Percentiles rank a stretch among this genome's conserved stretches.
These are phyloP conservation scores for Filobasidium wieringae DNA, from an alignment of 768 basidiomycete species.

Conservation along the genomic window DNA sequence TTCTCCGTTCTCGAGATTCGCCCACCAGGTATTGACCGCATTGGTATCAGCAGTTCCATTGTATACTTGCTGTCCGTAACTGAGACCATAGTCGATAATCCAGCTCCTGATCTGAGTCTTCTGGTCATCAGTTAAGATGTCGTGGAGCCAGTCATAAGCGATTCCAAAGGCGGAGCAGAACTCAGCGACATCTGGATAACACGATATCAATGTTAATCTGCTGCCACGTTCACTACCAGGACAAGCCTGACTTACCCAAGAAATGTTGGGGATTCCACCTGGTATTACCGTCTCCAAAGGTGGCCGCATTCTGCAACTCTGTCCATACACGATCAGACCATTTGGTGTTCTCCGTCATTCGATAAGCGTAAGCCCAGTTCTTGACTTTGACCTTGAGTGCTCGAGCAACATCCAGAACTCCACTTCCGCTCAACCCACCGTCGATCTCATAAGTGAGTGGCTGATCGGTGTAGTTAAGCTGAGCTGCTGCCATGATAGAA, in stretches of 20 bases:
- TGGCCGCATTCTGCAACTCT: constrained; percentile 70
- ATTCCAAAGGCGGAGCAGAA: constrained; percentile 77
- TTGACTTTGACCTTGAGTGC: constrained; percentile 84
- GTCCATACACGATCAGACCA: constrained; percentile 77
- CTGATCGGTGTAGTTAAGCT: constrained; percentile 44
- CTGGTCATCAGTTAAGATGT: constrained; percentile 64
- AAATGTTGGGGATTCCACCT: constrained; percentile 86
- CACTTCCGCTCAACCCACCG: constrained; percentile 53
- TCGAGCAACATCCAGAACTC: constrained; percentile 82
- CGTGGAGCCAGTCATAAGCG: constrained; percentile 93
- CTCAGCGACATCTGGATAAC: constrained; percentile 52
- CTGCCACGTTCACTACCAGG: constrained; percentile 39
- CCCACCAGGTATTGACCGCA: constrained; percentile 55
- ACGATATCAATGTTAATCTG: neutral
- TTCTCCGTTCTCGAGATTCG: constrained; percentile 18
- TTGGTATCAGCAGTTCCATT: constrained; percentile 44
- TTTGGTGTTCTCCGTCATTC: constrained; percentile 79
- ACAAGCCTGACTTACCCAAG: constrained; percentile 44
- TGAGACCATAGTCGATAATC: constrained; percentile 67
- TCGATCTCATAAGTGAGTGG: constrained; percentile 69
- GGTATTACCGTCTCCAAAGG: constrained; percentile 53
- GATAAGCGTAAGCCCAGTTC: constrained; percentile 79
- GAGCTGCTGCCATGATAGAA: constrained; percentile 80
- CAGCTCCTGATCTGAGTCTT: constrained; percentile 55
- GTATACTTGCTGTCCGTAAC: constrained; percentile 45